Base-by-base conservation (phyloP, 495 filamentous ascomycete genomes). In the Xylaria sp. region DNA sequence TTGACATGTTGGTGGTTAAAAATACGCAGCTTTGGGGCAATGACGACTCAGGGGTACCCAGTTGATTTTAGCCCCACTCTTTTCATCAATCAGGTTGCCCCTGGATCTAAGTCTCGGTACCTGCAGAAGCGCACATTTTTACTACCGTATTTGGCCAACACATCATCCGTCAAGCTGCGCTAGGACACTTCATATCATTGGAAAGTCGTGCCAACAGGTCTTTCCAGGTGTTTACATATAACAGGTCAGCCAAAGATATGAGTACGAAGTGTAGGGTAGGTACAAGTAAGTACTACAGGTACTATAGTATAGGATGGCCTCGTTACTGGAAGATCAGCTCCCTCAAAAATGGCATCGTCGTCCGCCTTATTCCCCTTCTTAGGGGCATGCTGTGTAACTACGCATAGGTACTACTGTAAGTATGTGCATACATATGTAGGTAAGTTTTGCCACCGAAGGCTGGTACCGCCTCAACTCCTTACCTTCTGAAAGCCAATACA, bases 41-140 rank as follows among this genome's bases (percentile, higher is more conserved):
- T 21, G 59, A 26, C 35, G 11, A 62, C 59, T 44, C 59, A 44
- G 59, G 40, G 40, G 19, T 11, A 17, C 12, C 26, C 43, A 3
- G 24, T 65, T 50, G 43, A 61, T n/a, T 1, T 12, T 29, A 35
- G 29, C 12, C 31, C 62, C 44, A 52, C 17, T 21, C 4, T 65
- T 48, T 9, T 31, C 35, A 43, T 17, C 12, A 17, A 24, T 35
- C 31, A 43, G 12, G 40, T 67, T n/a, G 24, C 64, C 64, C 64
- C 64, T 57, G 64, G 35, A 43, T 43, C 50, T 17, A 53, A 43
- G 29, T 48, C 64, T 43, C 35, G 33, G 64, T 67, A 67, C 64
- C 64, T 67, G 64, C 64, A 67, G 33, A 55, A 66, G 63, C 44
- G 46, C 63, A 44, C 26, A n/a, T 65, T 65, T 52, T 29, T 43